Conservation (phyloP, 345 rosid genomes). For the Sapria himalayana region DNA sequence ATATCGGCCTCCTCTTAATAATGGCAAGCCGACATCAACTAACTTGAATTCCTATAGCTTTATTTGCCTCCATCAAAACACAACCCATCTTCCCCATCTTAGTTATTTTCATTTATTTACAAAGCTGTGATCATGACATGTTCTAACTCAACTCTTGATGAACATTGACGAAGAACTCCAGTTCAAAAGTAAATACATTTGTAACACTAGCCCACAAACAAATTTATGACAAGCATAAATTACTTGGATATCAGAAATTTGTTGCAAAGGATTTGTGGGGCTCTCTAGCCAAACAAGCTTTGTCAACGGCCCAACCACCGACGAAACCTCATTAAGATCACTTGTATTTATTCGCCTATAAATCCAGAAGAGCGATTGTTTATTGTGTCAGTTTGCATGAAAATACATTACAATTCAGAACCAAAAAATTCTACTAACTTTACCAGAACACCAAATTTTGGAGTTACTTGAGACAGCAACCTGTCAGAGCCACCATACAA, state of each 20-base stretch:
- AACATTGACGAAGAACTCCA: too few relatives aligned
- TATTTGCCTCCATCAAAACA: too few relatives aligned
- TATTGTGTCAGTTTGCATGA: conserved; percentile 5
- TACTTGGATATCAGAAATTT: conserved; percentile 68
- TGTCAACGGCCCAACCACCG: conserved; percentile 54
- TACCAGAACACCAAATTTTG: conserved; percentile 51
- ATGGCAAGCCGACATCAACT: too few relatives aligned
- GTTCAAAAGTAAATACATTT: too few relatives aligned
- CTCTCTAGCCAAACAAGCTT: conserved; percentile 90
- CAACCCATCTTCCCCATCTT: too few relatives aligned
- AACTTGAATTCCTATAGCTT: too few relatives aligned
- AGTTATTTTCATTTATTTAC: too few relatives aligned
- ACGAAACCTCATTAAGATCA: conserved; percentile 47
- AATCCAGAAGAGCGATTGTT: conserved; percentile 8
- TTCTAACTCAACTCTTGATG: too few relatives aligned
- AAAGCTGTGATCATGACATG: too few relatives aligned
- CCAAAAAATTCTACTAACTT: conserved; percentile 32
- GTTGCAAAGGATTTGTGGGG: conserved; percentile 79
- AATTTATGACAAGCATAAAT: too few relatives aligned
- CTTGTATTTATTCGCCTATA: conserved; percentile 67
- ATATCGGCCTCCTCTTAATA: too few relatives aligned
- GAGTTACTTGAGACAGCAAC: conserved; percentile 64
- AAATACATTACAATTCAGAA: neutral
- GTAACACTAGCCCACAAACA: too few relatives aligned
- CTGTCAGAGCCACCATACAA: conserved; percentile 89